Conservation (phyloP, 495 filamentous ascomycete species). For the Hypoxylon lienhwacheense region DNA sequence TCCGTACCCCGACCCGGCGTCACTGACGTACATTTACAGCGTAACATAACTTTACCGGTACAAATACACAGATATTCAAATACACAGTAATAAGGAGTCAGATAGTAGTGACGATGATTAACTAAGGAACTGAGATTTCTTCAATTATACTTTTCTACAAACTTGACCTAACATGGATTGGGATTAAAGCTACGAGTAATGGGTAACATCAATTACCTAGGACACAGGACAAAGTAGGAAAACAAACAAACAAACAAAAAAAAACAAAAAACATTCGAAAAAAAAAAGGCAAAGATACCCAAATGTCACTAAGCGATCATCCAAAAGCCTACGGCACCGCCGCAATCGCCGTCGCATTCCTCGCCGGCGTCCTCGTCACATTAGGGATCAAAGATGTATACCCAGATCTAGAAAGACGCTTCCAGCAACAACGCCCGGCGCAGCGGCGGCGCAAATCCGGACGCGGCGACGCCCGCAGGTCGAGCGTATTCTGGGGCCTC, state of each 20-base stretch:
- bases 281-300: constrained; percentile 1
- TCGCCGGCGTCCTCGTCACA: constrained; percentile 70
- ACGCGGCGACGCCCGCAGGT: constrained; percentile 27
- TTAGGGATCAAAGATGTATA: constrained; percentile 75
- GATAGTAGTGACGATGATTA: too few relatives aligned
- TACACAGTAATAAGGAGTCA: too few relatives aligned
- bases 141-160: too few relatives aligned
- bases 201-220: too few relatives aligned
- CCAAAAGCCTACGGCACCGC: constrained; percentile 59
- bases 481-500: constrained; percentile 45
- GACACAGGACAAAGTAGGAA: neutral
- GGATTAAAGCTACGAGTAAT: too few relatives aligned
- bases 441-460: constrained; percentile 16
- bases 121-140: too few relatives aligned
- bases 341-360: constrained; percentile 68
- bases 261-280: constrained; percentile 6
- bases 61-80: too few relatives aligned
- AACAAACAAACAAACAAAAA: neutral
- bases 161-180: too few relatives aligned
- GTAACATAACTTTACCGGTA: neutral
- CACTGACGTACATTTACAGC: neutral
- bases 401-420: constrained; percentile 65
- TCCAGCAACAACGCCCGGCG: constrained; percentile 47
- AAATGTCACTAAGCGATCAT: constrained; percentile 58
- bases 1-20: neutral